These are phyloP conservation scores for Flaveria robusta DNA, from an alignment of 129 eudicot genomes.

Conservation along the genomic window DNA sequence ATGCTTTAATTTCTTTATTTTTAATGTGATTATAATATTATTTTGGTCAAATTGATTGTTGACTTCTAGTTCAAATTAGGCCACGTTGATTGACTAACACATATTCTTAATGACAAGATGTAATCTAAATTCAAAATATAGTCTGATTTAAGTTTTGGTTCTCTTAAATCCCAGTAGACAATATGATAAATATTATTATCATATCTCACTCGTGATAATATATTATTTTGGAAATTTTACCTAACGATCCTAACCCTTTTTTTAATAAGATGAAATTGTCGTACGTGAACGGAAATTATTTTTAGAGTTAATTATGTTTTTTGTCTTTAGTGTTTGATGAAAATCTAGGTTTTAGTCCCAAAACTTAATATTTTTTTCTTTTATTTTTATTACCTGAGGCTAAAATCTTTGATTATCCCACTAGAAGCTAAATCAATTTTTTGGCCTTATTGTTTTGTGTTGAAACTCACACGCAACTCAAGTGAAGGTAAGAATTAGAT, in stretches of 20 bases:
- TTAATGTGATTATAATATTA: neutral
- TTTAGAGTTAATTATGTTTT: too few species aligned
- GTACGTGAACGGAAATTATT: too few species aligned
- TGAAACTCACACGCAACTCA: too few species aligned
- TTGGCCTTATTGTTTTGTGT: too few species aligned
- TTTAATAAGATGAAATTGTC: neutral
- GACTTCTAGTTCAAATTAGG: conserved; percentile 2
- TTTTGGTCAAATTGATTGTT: conserved; percentile 25
- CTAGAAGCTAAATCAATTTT: too few species aligned
- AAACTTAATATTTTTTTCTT: too few species aligned
- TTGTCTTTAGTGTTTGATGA: too few species aligned
- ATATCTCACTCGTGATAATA: neutral
- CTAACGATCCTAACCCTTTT: neutral
- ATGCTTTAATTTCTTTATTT: conserved; percentile 16
- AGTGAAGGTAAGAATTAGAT: too few species aligned
- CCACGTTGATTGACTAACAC: conserved; percentile 8
- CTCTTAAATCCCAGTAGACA: neutral
- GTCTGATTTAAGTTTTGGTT: neutral
- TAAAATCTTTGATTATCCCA: too few species aligned
- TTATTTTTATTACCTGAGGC: too few species aligned
- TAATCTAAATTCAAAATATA: neutral
- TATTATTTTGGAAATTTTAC: neutral
- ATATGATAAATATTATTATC: neutral
- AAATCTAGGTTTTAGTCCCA: too few species aligned
- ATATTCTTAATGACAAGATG: neutral